These are phyloP conservation scores for Rhododendron vialii DNA, from an alignment of 148 eudicot species.

Conservation along the genomic window DNA sequence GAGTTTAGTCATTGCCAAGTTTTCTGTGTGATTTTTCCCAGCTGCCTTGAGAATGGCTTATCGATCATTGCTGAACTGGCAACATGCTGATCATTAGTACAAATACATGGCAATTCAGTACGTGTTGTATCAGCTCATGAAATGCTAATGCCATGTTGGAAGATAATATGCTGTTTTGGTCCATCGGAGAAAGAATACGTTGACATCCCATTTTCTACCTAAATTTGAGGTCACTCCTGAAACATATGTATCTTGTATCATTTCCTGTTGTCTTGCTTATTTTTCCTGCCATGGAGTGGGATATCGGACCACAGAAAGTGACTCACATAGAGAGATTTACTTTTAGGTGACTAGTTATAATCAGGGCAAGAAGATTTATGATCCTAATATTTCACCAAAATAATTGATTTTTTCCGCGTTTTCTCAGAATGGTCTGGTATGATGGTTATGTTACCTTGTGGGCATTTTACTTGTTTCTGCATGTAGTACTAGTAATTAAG, in stretches of 20 bases:
- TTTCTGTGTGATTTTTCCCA: constrained; percentile 35
- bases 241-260: neutral
- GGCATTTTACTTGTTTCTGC: constrained; percentile 2
- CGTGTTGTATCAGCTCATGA: neutral
- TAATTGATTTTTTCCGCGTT: neutral
- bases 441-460: neutral
- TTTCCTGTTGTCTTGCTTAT: neutral
- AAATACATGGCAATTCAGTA: neutral
- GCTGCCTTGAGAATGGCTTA: neutral
- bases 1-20: constrained; percentile 66
- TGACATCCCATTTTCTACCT: neutral
- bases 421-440: neutral
- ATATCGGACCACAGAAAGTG: neutral
- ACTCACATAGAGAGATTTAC: neutral
- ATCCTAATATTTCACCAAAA: neutral
- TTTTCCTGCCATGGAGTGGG: neutral
- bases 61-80: neutral
- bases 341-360: neutral
- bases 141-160: neutral
- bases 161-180: neutral
- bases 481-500: neutral
- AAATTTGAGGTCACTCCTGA: neutral
- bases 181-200: neutral
- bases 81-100: neutral
- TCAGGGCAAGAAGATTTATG: neutral